Conservation (phyloP, 495 filamentous ascomycete species). For the Aspergillus cavernicola region DNA sequence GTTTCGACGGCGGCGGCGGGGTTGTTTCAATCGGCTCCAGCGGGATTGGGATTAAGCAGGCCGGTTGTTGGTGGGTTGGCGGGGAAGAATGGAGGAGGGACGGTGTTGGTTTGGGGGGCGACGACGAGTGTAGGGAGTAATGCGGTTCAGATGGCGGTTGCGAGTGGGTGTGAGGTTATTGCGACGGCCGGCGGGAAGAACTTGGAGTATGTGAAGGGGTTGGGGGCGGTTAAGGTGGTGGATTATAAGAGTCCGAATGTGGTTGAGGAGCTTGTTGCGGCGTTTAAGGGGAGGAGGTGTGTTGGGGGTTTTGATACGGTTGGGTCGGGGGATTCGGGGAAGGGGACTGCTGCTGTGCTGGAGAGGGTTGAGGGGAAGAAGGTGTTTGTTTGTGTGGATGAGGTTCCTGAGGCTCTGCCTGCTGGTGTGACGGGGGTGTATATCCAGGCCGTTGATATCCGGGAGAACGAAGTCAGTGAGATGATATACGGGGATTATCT, state of each 20-base stretch:
- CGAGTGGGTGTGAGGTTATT: conserved; percentile 55
- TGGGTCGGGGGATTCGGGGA: conserved; percentile 5
- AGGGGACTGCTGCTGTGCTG: conserved; percentile 13
- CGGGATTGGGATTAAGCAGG: not conserved
- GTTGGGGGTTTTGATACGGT: conserved; percentile 24
- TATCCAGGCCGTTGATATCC: conserved; percentile 16
- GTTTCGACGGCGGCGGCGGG: conserved; percentile 48
- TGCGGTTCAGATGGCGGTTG: conserved; percentile 58
- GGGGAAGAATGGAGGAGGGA: conserved; percentile 30
- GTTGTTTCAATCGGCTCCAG: conserved; percentile 33
- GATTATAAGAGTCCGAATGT: conserved; percentile 49
- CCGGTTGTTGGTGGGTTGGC: conserved; percentile 22
- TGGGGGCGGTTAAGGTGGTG: conserved; percentile 53
- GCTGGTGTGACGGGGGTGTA: conserved; percentile 14
- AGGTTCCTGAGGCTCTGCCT: not conserved
- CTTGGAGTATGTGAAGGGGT: conserved; percentile 42
- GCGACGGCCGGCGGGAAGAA: conserved; percentile 51
- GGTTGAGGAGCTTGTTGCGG: conserved; percentile 20
- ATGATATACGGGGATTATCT: conserved; percentile 32
- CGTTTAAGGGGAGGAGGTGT: conserved; percentile 2
- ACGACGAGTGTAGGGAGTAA: conserved; percentile 53
- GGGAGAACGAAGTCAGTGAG: conserved; percentile 24
- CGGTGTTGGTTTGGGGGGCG: conserved; percentile 57
- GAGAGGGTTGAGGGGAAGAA: conserved; percentile 3
- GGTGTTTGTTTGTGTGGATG: conserved; percentile 11